Evolutionary conservation across 1,284 basidiomycete genomes (phyloP).

Genomic region (Ustilago xerochloae): DNA sequence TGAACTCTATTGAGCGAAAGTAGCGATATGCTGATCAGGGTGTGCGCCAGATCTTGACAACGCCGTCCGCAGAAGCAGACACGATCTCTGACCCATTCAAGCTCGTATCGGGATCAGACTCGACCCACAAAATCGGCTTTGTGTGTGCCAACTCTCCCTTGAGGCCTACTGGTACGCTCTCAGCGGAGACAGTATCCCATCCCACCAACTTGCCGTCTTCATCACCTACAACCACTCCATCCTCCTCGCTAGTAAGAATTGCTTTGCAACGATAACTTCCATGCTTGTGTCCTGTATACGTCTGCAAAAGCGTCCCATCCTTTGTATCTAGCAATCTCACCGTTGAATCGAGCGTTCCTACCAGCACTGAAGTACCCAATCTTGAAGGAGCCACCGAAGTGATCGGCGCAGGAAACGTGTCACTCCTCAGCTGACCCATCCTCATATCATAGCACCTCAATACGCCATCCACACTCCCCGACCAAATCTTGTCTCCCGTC

Average conservation of each 20-base stretch:
- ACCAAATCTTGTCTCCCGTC: constrained; percentile 73
- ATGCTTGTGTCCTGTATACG: constrained; percentile 82
- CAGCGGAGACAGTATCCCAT: constrained; percentile 81
- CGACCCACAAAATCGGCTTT: constrained; percentile 89
- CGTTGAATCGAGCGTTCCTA: constrained; percentile 83
- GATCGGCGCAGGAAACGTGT: constrained; percentile 82
- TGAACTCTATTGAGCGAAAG: not conserved
- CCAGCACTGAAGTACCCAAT: constrained; percentile 81
- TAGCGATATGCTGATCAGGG: not conserved
- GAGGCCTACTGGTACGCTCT: constrained; percentile 62
- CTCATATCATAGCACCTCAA: constrained; percentile 93
- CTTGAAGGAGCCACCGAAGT: constrained; percentile 78
- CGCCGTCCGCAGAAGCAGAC: constrained; percentile 79
- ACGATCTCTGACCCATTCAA: constrained; percentile 73
- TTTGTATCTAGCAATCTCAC: constrained; percentile 85
- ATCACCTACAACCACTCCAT: constrained; percentile 84
- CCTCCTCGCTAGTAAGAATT: constrained; percentile 82
- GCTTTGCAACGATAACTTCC: constrained; percentile 81
- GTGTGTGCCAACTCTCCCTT: constrained; percentile 80
- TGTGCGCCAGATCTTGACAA: constrained; percentile 59
- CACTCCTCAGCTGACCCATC: constrained; percentile 85
- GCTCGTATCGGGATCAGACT: constrained; percentile 75
- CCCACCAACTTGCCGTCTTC: constrained; percentile 87
- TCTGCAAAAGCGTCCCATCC: constrained; percentile 85
- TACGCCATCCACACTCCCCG: constrained; percentile 89